These are phyloP conservation scores for Mortierella sp. DNA, from an alignment of 371 early-diverging fungal genomes.

Conservation along the genomic window DNA sequence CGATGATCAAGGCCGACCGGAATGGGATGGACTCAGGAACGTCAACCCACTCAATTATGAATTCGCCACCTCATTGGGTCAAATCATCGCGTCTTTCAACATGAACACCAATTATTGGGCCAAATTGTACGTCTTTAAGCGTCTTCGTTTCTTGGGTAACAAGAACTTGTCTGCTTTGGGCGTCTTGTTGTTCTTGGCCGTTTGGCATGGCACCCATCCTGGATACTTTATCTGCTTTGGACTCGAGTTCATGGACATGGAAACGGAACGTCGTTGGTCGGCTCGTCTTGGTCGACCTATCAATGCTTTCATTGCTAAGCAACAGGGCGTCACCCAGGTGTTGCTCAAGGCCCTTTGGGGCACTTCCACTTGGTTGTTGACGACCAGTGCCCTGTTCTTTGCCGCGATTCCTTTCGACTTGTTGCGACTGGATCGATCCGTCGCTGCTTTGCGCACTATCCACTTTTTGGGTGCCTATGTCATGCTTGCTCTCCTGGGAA, in stretches of 20 bases:
- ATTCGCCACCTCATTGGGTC: slow-evolving; percentile 66
- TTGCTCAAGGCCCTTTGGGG: slow-evolving; percentile 28
- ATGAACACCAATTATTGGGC: slow-evolving; percentile 82
- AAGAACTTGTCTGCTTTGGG: slow-evolving; percentile 70
- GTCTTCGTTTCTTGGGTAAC: slow-evolving; percentile 72
- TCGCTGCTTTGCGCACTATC: slow-evolving; percentile 28
- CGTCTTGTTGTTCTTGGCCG: slow-evolving; percentile 72
- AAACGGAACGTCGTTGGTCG: slow-evolving; percentile 57
- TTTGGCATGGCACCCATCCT: slow-evolving; percentile 80
- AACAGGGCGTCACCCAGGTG: slow-evolving; percentile 18
- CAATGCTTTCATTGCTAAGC: slow-evolving; percentile 32
- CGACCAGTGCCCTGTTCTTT: slow-evolving; percentile 49
- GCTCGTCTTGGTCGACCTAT: slow-evolving; percentile 37
- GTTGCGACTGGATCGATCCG: slow-evolving; percentile 40
- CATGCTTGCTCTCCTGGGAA: slow-evolving; percentile 26
- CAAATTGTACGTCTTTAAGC: slow-evolving; percentile 79
- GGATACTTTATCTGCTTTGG: slow-evolving; percentile 74
- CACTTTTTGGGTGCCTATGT: slow-evolving; percentile 40
- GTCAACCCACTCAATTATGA: slow-evolving; percentile 61
- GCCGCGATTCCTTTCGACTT: slow-evolving; percentile 48
- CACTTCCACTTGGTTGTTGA: slow-evolving; percentile 31
- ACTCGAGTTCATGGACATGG: slow-evolving; percentile 71
- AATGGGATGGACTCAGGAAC: slow-evolving; percentile 72
- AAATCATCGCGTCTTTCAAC: slow-evolving; percentile 73
- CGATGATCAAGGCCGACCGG: slow-evolving; percentile 58